Base-by-base conservation (phyloP, 176 grass and related monocot genomes). In the Musa acuminata region DNA sequence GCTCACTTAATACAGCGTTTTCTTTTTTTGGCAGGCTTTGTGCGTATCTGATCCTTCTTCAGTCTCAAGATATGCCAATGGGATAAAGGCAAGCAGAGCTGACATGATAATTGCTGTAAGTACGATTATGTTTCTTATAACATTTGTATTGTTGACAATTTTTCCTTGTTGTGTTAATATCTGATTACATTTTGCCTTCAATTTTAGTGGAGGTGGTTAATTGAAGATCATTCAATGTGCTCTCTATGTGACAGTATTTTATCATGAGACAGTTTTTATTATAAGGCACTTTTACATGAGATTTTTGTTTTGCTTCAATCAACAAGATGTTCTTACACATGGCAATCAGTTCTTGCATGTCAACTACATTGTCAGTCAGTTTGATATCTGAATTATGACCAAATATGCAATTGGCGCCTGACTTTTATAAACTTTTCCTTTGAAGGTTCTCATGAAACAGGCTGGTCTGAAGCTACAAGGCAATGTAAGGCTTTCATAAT, bases 361-460 rank as follows among this genome's bases (percentile, higher is more conserved):
- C 23, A 26, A 60, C 8, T 60, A 60, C n/a, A 14, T 60, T 8
- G 35, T 43, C 4, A 4, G 4, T 43, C 35, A 43, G 35, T 6
- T 43, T 43, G 35, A 43, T 6, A 6, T 43, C 4, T 43, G 35
- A 43, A 43, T 43, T 43, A 43, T 6, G 35, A 43, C 4, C 3
- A 43, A 43, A 43, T 43, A 43, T 43, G 3, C 35, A 43, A 43
- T 43, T 43, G 35, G 0, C 35, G 35, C 35, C 25, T 74, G 72
- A 17, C 24, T 29, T 55, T 12, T 22, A 53, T 53, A 17, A 58
- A 29, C 73, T 24, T 53, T 55, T 65, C 55, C 11, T 64, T 62
- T 80, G 69, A 82, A 98, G 94, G 88, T 98, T 58, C 90, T 98
- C 66, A 84, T 79, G 78, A 98, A 89, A 72, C 94, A 98, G 83